These are phyloP conservation scores for Urostyla sp. DNA, from an alignment of 73 alveolate genomes.

Conservation along the genomic window DNA sequence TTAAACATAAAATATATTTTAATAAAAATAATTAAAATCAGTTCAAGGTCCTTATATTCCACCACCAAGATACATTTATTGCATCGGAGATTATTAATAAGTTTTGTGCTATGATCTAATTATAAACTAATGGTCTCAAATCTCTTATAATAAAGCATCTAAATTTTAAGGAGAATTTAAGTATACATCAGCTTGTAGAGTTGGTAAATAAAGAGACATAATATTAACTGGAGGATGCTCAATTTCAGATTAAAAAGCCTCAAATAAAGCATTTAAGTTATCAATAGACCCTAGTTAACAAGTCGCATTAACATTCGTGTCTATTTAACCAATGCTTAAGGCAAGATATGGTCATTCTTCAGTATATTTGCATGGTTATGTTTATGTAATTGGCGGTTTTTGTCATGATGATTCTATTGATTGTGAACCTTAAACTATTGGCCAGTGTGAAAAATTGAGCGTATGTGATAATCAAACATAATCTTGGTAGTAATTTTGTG, in stretches of 20 bases:
- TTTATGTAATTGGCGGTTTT: conserved; percentile 77
- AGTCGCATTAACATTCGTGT: conserved; percentile 50
- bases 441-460: conserved; percentile 71
- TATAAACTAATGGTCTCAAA: conserved; percentile 13
- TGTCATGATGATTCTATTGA: conserved; percentile 63
- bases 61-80: too few relatives aligned
- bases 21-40: too few relatives aligned
- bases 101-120: conserved; percentile 21
- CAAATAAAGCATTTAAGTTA: conserved; percentile 51
- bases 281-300: conserved; percentile 41
- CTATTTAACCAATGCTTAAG: conserved; percentile 41
- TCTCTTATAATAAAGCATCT: neutral
- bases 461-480: conserved; percentile 60
- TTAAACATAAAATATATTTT: too few relatives aligned
- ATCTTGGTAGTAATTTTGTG: conserved; percentile 65
- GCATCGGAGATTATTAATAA: conserved; percentile 44
- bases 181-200: conserved; percentile 49
- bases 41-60: too few relatives aligned
- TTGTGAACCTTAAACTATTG: conserved; percentile 46
- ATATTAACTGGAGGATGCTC: conserved; percentile 75
- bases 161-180: conserved; percentile 47
- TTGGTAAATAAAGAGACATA: conserved; percentile 55
- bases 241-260: conserved; percentile 46
- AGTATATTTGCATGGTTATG: conserved; percentile 57
- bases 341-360: conserved; percentile 70